These are phyloP conservation scores for Colletotrichum magnum DNA, from an alignment of 2,329 filamentous ascomycete genomes.

Conservation along the genomic window DNA sequence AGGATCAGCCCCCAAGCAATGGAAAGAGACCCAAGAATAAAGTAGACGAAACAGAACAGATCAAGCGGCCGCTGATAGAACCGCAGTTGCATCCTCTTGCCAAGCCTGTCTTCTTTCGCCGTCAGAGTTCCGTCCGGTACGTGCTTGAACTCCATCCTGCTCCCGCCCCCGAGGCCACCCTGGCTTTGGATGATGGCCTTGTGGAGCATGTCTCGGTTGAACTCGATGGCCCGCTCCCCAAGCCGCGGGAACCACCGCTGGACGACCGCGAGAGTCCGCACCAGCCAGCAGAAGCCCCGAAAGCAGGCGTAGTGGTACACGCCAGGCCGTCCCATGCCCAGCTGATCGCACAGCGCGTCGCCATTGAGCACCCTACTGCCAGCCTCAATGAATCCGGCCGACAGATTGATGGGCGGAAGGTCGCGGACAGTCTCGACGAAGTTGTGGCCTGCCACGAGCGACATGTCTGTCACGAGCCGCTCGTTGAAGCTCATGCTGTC, in stretches of 20 bases:
- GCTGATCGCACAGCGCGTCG: neutral
- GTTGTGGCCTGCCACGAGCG: neutral
- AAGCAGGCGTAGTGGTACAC: neutral
- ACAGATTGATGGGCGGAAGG: constrained; percentile 1
- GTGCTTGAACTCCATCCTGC: constrained; percentile 52
- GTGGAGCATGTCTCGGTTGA: constrained; percentile 47
- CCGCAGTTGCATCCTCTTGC: no score
- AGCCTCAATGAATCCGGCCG: constrained; percentile 4
- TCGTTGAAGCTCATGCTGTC: constrained; percentile 1
- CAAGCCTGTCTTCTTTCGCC: no score
- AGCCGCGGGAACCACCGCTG: constrained; percentile 29
- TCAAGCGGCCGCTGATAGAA: no score
- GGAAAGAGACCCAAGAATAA: no score
- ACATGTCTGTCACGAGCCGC: neutral
- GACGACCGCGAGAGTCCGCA: no score
- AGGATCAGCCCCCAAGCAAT: no score
- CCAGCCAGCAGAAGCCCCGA: constrained; percentile 1
- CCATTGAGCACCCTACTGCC: constrained; percentile 4
- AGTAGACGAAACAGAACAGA: no score
- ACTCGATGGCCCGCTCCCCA: constrained; percentile 45
- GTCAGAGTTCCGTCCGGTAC: constrained; percentile 42
- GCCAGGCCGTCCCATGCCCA: neutral
- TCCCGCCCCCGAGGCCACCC: constrained; percentile 46
- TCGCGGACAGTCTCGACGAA: neutral
- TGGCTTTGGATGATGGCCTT: constrained; percentile 47